Base-by-base conservation (phyloP, 1,284 basidiomycete genomes). In the Trichosporon sp. region DNA sequence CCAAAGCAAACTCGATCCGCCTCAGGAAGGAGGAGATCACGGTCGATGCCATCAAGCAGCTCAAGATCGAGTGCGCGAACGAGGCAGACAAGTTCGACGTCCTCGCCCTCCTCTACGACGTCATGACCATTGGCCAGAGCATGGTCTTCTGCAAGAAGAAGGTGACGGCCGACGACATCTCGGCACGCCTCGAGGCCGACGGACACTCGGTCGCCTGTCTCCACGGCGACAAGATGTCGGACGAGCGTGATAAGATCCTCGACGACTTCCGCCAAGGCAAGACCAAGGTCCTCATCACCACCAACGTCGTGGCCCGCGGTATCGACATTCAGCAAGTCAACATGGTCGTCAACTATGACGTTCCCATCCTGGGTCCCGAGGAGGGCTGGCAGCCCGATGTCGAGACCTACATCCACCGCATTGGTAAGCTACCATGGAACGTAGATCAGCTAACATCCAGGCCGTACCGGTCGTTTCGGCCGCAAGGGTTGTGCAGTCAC, bases 311-410 rank as follows among this genome's bases (percentile, higher is more conserved):
- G 70, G 94, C 96, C 9, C 88, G 96, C 36, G 96, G 96, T 56
- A 99, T 99, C 83, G 96, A 99, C 77, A 97, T 99, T 73, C 85
- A 93, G 69, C 95, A 98, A 83, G 96, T 99, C 70, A 99, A 98
- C 83, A 94, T 97, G 91, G 93, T 96, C 21, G 91, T 95, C 76
- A 98, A 99, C 83, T 99, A 99, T 78, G 96, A 99, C 79, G 86
- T 99, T 59, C 96, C 96, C 0, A 83, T 92, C 70, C 85, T 92
- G 82, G 81, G 81, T 23, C 77, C 80, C 25, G 82, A 82, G 23
- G 70, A 69, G 19, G 57, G 62, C 27, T 73, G 60, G 79, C 69
- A 77, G 66, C 92, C 94, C 0, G 96, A 99, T 78, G 84, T 95
- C 32, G 96, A 99, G 83, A 99, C 95, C 0, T 99, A 99, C 78